Evolutionary conservation across 176 grass and related monocot genomes (phyloP).

Genomic region (Panicum miliaceum): DNA sequence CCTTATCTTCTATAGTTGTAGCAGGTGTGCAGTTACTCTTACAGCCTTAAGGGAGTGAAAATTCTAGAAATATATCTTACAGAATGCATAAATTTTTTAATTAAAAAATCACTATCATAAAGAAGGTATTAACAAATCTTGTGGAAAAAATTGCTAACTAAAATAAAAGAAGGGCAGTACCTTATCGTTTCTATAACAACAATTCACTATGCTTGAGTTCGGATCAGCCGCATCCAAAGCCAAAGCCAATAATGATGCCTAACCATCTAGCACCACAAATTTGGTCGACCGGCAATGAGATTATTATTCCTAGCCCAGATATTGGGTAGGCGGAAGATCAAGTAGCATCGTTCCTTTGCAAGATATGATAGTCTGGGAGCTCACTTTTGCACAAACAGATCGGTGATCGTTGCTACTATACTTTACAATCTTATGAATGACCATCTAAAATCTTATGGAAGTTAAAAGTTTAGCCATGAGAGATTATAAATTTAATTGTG

Average conservation of each 20-base stretch:
- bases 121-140: no score
- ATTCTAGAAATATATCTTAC: no score
- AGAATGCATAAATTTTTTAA: no score
- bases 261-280: not conserved
- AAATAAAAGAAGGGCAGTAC: no score
- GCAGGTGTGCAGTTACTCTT: no score
- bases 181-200: not conserved
- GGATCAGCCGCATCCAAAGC: not conserved
- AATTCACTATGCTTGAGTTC: not conserved
- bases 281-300: not conserved
- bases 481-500: not conserved
- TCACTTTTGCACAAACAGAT: not conserved
- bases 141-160: no score
- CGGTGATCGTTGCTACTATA: not conserved
- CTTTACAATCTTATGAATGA: not conserved
- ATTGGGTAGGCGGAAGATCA: conserved; percentile 1
- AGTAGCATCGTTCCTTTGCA: conserved; percentile 3
- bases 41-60: no score
- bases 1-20: no score
- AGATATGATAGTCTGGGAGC: conserved; percentile 9
- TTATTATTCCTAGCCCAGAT: conserved; percentile 26
- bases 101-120: no score
- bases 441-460: not conserved
- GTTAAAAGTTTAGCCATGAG: not conserved
- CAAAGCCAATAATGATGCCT: conserved; percentile 1